A percentile compares a stretch with the other conserved stretches of the same genome.
These are phyloP conservation scores for Symbiotaphrina buchneri DNA, from an alignment of 495 filamentous ascomycete genomes.

Conservation along the genomic window DNA sequence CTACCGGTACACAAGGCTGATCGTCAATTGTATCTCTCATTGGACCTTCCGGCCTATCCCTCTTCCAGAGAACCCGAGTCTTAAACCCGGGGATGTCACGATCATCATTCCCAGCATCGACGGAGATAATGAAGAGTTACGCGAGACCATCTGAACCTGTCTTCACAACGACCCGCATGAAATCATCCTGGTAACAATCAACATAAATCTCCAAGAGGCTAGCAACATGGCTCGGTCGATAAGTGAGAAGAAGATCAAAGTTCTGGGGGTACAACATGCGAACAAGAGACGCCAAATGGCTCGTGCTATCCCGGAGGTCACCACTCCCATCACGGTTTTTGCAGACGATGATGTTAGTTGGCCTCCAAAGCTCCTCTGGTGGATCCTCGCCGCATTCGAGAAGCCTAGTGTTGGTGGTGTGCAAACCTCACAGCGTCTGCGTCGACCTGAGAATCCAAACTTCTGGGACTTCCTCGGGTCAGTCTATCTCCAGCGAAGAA, in stretches of 20 bases:
- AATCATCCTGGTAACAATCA: constrained; percentile 39
- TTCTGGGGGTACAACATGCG: constrained; percentile 31
- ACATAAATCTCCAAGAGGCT: constrained; percentile 32
- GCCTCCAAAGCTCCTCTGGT: constrained; percentile 52
- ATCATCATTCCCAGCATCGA: constrained; percentile 53
- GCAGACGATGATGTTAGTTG: constrained; percentile 79
- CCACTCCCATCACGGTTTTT: constrained; percentile 53
- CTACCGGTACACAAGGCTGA: constrained; percentile 40
- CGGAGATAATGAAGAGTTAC: constrained; percentile 32
- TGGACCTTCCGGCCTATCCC: constrained; percentile 39
- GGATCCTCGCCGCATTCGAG: constrained; percentile 73
- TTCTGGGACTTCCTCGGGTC: constrained; percentile 62
- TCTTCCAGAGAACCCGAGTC: constrained; percentile 34
- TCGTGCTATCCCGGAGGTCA: constrained; percentile 52
- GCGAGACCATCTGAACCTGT: constrained; percentile 34
- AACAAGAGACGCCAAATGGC: constrained; percentile 79
- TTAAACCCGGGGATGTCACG: constrained; percentile 47
- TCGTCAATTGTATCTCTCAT: constrained; percentile 42
- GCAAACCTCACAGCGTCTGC: constrained; percentile 61
- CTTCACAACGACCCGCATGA: constrained; percentile 30
- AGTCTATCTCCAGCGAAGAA: constrained; percentile 61
- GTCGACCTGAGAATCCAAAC: constrained; percentile 32
- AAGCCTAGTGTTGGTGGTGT: constrained; percentile 56
- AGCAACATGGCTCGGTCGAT: constrained; percentile 26
- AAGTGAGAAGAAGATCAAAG: constrained; percentile 15